Evolutionary conservation across 257 asterid genomes (phyloP), one percentile per base, ranked within the genome.

Genomic region (Jacaranda copaia): DNA sequence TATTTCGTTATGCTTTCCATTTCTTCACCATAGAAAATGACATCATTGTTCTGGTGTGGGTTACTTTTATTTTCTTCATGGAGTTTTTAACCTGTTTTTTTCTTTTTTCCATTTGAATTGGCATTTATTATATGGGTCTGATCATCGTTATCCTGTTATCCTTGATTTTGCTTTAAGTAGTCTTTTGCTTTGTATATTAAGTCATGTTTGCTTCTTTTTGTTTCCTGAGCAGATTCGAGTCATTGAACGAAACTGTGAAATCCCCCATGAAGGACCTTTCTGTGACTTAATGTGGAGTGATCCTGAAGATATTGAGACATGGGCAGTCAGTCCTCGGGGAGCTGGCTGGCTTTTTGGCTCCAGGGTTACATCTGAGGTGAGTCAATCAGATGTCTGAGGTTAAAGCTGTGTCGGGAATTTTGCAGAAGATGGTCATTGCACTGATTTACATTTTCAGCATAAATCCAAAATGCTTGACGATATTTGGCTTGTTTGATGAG

Each of bases 261-360:
- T 96, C 72, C 99, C 99, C 60, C 98, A 96, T 82, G 99, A 96
- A 87, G 99, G 99, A 75, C 98, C 99, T 45, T 93, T 96, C 86
- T 96, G 99, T 75, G 99, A 96, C 87, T 92, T 96, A 53, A 96
- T 96, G 99, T 96, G 99, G 99, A 96, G 99, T 89, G 99, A 96
- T 78, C 99, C 99, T 46, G 99, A 96, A 88, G 99, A 96, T 79
- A 96, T 96, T 71, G 99, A 96, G 83, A 96, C 98, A 45, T 96
- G 99, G 99, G 97, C 99, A 38, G 99, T 96, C 46, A 96, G 99
- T 82, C 99, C 99, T 32, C 91, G 99, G 74, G 99, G 99, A 77
- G 99, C 99, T 71, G 99, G 99, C 71, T 96, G 99, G 99, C 97
- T 96, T 68, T 96, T 93, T 86, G 98, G 99, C 36, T 96, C 99